Conservation (phyloP, 2,329 filamentous ascomycete species). For the Stemphylium lycopersici region DNA sequence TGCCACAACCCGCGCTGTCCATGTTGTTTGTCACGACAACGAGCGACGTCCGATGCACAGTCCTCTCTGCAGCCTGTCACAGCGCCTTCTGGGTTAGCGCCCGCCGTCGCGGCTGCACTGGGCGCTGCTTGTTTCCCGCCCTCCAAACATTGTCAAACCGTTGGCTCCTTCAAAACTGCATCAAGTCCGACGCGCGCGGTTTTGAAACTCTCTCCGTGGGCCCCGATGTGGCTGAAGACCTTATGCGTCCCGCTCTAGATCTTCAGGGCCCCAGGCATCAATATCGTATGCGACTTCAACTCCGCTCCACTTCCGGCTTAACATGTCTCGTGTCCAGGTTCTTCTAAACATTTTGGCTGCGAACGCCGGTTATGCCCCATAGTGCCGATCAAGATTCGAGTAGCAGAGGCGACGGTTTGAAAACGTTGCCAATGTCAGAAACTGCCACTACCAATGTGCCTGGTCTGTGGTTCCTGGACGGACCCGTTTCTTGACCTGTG, state of each 20-base stretch:
- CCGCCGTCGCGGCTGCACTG: constrained; percentile 39
- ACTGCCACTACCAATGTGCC: constrained; percentile 49
- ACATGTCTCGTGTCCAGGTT: constrained; percentile 47
- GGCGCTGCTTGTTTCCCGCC: constrained; percentile 47
- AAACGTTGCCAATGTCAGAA: constrained; percentile 50
- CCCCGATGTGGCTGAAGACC: constrained; percentile 34
- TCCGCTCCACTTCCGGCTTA: constrained; percentile 43
- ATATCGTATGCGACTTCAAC: constrained; percentile 36
- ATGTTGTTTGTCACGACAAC: constrained; percentile 3
- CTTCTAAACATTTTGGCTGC: constrained; percentile 47
- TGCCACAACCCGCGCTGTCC: background rate
- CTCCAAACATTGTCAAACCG: constrained; percentile 48
- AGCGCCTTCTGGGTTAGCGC: constrained; percentile 42
- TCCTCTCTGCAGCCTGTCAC: constrained; percentile 37
- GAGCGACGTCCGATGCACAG: constrained; percentile 32
- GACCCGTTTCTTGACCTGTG: constrained; percentile 36
- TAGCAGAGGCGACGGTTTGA: constrained; percentile 49
- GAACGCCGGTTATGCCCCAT: constrained; percentile 38
- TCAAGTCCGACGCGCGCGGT: constrained; percentile 47
- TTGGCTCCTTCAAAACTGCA: constrained; percentile 44
- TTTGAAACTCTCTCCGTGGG: constrained; percentile 48
- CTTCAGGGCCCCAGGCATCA: constrained; percentile 27
- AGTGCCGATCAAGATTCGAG: constrained; percentile 45
- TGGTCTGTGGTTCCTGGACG: constrained; percentile 34
- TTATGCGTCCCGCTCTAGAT: constrained; percentile 40